Conservation (phyloP, 345 rosid species). For the Syzygium grande region DNA sequence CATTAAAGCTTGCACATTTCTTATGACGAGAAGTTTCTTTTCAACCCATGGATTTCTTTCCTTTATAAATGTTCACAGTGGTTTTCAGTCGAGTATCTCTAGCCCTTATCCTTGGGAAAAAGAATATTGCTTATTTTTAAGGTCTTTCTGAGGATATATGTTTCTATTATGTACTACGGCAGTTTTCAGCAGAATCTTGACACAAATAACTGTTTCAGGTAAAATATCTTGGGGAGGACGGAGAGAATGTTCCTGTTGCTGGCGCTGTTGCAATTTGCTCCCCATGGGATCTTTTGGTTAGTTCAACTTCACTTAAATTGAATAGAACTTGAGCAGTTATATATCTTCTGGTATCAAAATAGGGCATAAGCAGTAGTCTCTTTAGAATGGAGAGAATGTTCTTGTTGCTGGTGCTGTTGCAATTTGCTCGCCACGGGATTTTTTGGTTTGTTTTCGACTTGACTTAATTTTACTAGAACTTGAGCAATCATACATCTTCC, state of each 20-base stretch:
- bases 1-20: background rate
- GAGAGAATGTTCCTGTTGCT: constrained; percentile 55
- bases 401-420: background rate
- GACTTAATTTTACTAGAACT: background rate
- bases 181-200: background rate
- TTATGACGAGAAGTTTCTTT: background rate
- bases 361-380: background rate
- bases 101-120: background rate
- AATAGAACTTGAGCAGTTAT: background rate
- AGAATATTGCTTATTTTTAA: background rate
- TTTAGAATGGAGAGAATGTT: background rate
- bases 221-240: constrained; percentile 92
- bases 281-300: constrained; percentile 97
- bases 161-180: background rate
- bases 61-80: background rate
- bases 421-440: background rate
- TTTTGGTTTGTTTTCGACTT: background rate
- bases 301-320: constrained; percentile 1
- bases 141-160: background rate
- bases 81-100: background rate
- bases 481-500: background rate
- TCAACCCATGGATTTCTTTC: background rate
- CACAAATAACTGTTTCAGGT: constrained; percentile 34
- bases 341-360: background rate
- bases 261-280: constrained; percentile 83